Conservation (phyloP, 768 basidiomycete genomes). For the Russula emetica region DNA sequence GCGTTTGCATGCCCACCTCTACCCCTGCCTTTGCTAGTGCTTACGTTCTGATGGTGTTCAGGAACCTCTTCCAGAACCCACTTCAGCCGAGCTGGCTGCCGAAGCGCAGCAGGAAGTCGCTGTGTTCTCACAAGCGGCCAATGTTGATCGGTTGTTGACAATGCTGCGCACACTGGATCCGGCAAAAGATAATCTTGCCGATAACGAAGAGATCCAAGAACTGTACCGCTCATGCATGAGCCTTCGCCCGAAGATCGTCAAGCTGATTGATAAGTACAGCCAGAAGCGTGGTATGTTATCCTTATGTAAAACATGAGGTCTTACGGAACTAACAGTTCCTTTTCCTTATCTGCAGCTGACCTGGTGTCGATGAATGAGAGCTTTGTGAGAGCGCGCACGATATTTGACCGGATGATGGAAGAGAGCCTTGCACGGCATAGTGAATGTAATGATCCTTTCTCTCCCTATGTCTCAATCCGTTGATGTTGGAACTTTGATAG, state of each 20-base stretch:
- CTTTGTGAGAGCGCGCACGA: conserved; percentile 80
- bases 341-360: conserved; percentile 56
- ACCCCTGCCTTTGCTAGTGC: background rate
- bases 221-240: conserved; percentile 87
- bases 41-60: conserved; percentile 31
- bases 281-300: conserved; percentile 67
- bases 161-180: conserved; percentile 15
- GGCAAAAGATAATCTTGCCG: conserved; percentile 24
- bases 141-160: conserved; percentile 65
- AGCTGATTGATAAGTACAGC: conserved; percentile 94
- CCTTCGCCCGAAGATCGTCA: conserved; percentile 90
- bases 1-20: conserved; percentile 32
- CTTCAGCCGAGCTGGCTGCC: conserved; percentile 63
- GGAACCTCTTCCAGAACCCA: conserved; percentile 86
- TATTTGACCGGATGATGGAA: conserved; percentile 94
- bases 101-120: conserved; percentile 86
- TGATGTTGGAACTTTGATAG: conserved; percentile 33
- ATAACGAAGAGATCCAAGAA: conserved; percentile 50
- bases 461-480: conserved; percentile 14
- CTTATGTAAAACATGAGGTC: conserved; percentile 1
- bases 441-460: conserved; percentile 45
- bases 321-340: background rate
- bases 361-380: conserved; percentile 92
- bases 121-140: conserved; percentile 81
- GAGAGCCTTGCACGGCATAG: conserved; percentile 76